Evolutionary conservation across 1,139 yeast genomes (phyloP).

Genomic region (Scheffersomyces insectosa): DNA sequence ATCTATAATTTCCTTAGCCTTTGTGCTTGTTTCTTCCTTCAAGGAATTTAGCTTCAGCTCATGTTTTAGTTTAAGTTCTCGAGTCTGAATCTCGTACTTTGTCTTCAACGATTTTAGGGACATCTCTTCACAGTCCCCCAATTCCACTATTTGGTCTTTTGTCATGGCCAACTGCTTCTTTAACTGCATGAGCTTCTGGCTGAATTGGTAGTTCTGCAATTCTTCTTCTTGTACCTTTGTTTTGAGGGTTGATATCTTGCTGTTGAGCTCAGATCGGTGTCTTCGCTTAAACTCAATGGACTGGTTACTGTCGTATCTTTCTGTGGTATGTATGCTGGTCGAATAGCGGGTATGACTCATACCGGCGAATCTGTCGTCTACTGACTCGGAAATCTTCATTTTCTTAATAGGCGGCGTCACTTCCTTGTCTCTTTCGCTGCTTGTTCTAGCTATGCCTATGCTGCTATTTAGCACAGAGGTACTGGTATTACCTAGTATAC

Average conservation of each 20-base stretch:
- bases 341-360: no score
- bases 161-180: conserved; percentile 18
- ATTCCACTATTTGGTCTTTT: conserved; percentile 31
- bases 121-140: conserved; percentile 26
- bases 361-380: no score
- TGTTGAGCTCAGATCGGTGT: conserved; percentile 1
- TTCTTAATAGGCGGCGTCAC: no score
- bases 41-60: conserved; percentile 35
- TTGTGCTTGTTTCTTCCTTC: conserved; percentile 33
- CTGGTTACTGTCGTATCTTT: no score
- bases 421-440: conserved; percentile 9
- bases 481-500: background rate
- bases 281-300: no score
- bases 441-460: background rate
- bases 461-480: background rate
- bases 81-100: conserved; percentile 34
- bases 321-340: no score
- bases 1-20: conserved; percentile 37
- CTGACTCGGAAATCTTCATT: no score
- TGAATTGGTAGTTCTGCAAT: conserved; percentile 4
- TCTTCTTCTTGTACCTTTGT: conserved; percentile 17
- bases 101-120: conserved; percentile 31
- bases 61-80: conserved; percentile 35
- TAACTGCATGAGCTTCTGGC: conserved; percentile 26
- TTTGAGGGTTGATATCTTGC: conserved; percentile 13